Evolutionary conservation across 768 basidiomycete genomes (phyloP).

Genomic region (Leccinum boreale): DNA sequence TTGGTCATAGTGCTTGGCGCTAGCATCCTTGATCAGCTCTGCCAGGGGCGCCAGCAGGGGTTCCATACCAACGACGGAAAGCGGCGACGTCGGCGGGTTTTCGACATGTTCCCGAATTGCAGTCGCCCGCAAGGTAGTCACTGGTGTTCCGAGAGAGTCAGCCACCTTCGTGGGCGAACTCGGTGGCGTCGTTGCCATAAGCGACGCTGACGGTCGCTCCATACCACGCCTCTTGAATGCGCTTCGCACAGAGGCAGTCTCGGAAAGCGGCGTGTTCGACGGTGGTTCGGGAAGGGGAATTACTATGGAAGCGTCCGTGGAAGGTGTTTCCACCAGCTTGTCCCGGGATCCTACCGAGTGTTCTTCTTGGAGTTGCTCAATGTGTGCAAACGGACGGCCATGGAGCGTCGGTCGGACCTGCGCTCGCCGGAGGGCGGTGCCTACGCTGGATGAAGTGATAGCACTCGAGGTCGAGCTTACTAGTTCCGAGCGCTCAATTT

Average conservation of each 20-base stretch:
- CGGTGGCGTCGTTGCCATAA: slow-evolving; percentile 6
- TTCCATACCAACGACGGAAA: slow-evolving; percentile 6
- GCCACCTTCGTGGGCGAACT: slow-evolving; percentile 8
- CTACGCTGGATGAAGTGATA: slow-evolving; percentile 19
- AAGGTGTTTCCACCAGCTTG: slow-evolving; percentile 11
- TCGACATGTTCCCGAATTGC: slow-evolving; percentile 19
- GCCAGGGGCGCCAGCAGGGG: slow-evolving; percentile 26
- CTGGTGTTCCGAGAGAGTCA: background rate
- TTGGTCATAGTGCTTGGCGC: slow-evolving; percentile 35
- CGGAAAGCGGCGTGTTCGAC: background rate
- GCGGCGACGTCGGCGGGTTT: slow-evolving; percentile 10
- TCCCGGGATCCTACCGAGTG: background rate
- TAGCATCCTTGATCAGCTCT: slow-evolving; percentile 35
- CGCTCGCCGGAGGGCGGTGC: slow-evolving; percentile 25
- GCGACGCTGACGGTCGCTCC: background rate
- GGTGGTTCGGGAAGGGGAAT: slow-evolving; percentile 22
- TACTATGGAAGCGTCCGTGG: slow-evolving; percentile 23
- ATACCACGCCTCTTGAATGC: slow-evolving; percentile 16
- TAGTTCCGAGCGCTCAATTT: slow-evolving; percentile 43
- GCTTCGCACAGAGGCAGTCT: slow-evolving; percentile 20
- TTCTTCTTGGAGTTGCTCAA: slow-evolving; percentile 24
- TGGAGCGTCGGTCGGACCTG: slow-evolving; percentile 14
- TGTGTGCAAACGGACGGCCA: slow-evolving; percentile 18
- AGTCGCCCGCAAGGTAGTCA: slow-evolving; percentile 9
- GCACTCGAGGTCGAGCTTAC: slow-evolving; percentile 17